Percentiles rank a stretch among this genome's conserved stretches.
Evolutionary conservation across 2,329 filamentous ascomycete species (phyloP).

Genomic region (Penicillium sp.): DNA sequence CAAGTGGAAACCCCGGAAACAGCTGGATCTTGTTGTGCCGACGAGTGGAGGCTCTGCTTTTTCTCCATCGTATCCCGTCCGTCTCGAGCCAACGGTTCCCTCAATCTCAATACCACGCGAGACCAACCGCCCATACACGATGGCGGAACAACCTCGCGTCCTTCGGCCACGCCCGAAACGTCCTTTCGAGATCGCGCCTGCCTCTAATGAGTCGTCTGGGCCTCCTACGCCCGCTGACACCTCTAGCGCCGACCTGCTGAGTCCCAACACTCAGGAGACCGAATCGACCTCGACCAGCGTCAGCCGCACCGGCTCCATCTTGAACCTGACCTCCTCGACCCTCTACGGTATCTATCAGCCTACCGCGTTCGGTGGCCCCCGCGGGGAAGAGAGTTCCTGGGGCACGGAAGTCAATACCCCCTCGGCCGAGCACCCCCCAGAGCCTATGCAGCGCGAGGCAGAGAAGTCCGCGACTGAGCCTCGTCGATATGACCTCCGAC

Average conservation of each 20-base stretch:
- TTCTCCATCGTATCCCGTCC: not conserved
- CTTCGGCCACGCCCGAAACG: conserved; percentile 68
- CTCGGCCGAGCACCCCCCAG: conserved; percentile 37
- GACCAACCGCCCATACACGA: conserved; percentile 16
- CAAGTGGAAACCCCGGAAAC: not conserved
- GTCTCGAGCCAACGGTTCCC: not conserved
- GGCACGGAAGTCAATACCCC: conserved; percentile 73
- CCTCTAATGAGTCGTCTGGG: conserved; percentile 42
- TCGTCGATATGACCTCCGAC: conserved; percentile 27
- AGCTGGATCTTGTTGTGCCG: conserved; percentile 1
- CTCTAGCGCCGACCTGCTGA: conserved; percentile 33
- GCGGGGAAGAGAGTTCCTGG: conserved; percentile 67
- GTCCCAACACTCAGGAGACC: conserved; percentile 25
- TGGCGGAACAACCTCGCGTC: conserved; percentile 49
- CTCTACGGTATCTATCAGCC: conserved; percentile 86
- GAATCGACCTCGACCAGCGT: conserved; percentile 41
- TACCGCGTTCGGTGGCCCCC: conserved; percentile 53
- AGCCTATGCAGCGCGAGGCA: conserved; percentile 26
- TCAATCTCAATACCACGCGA: not conserved
- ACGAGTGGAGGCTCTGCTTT: conserved; percentile 7
- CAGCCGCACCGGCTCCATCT: conserved; percentile 68
- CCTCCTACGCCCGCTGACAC: conserved; percentile 40
- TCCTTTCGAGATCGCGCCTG: conserved; percentile 59
- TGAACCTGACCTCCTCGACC: conserved; percentile 85
- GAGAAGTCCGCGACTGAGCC: conserved; percentile 35